Conservation (phyloP, 495 filamentous ascomycete genomes). For the Aspergillus sparsus region DNA sequence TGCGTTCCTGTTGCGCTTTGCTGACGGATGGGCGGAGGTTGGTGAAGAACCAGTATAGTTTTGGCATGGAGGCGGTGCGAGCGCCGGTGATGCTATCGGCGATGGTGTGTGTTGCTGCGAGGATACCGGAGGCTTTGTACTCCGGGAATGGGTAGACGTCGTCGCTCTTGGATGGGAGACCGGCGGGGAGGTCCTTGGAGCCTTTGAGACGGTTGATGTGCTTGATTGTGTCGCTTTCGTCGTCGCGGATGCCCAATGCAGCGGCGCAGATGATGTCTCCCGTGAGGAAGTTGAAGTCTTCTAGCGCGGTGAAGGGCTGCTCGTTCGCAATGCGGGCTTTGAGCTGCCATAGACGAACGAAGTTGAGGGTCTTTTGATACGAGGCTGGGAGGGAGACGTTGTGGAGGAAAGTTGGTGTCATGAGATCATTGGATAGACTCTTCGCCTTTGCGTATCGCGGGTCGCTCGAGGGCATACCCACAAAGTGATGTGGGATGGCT, state of each 20-base stretch:
- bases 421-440: background rate
- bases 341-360: background rate
- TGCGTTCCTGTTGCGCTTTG: background rate
- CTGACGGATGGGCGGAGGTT: background rate
- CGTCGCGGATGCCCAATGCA: background rate
- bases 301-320: background rate
- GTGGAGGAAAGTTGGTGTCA: background rate
- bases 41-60: slow-evolving; percentile 1
- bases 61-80: background rate
- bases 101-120: background rate
- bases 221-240: background rate
- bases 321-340: background rate
- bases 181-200: background rate
- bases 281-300: background rate
- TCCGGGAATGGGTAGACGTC: background rate
- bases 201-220: background rate
- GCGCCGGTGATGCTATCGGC: background rate
- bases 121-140: background rate
- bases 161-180: background rate
- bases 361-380: background rate
- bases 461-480: background rate
- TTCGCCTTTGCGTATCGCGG: background rate
- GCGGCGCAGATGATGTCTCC: background rate
- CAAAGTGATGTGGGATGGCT: background rate
- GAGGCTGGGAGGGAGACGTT: background rate